Evolutionary conservation across 306 rosid genomes (phyloP), one percentile per base, ranked within the genome.

Genomic region (Arachis hypogaea): DNA sequence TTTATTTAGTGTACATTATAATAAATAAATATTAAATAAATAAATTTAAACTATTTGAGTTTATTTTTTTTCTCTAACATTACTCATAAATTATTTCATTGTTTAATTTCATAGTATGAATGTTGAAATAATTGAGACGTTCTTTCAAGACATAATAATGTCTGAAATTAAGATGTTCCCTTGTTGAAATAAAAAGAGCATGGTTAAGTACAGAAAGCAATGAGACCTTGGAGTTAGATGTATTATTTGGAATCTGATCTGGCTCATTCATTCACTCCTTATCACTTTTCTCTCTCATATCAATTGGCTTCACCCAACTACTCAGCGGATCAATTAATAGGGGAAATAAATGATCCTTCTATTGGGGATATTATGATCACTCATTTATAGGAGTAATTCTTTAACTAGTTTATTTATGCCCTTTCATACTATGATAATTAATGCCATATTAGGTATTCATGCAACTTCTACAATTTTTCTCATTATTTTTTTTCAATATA

Each of bases 261-360:
- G 63, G 46, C 51, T 56, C 71, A 36, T 73, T 56, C 65, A 45
- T 2, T 41, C 44, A 22, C 44, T 74, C 10, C 38, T 56, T 59
- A 58, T 7, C 76, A 59, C 56, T 44, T 7, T 64, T 79, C 85
- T 83, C 88, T 76, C 83, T 77, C 88, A 66, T 59, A 78, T 67
- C 85, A 77, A 81, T 82, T 78, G 82, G 58, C 78, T 58, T 74
- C 71, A 74, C 75, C 87, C 88, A 81, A 86, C 91, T 80, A 47
- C 82, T 74, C 78, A 56, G 71, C 74, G 56, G 68, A 81, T 71
- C 76, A 84, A 85, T 81, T 73, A 79, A 85, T 77, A 71, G 63
- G 42, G 46, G 62, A 77, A 83, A 62, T 83, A 71, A 85, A 85
- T 81, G 43, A 60, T 61, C 56, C 10, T 66, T 80, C 28, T 22